These are phyloP conservation scores for Begonia loranthoides DNA, from an alignment of 306 rosid genomes.

Conservation along the genomic window DNA sequence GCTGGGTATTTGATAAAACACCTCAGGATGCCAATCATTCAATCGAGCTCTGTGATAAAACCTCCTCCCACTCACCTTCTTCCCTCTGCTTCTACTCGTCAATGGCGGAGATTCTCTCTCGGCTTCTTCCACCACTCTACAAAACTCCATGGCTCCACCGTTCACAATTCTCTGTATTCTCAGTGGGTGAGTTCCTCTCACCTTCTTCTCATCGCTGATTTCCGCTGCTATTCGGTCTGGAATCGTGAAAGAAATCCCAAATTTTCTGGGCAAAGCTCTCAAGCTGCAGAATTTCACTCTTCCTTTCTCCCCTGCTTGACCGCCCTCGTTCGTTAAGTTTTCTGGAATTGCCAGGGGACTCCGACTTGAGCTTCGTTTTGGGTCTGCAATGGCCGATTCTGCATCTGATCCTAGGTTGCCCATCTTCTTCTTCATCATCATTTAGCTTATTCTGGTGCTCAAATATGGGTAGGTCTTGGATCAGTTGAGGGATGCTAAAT, in stretches of 20 bases:
- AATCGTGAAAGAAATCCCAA: conserved; percentile 34
- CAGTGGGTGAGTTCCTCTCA: conserved; percentile 24
- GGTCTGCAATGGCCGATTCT: background rate
- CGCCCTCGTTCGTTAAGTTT: no score
- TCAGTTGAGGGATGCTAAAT: background rate
- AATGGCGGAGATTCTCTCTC: conserved; percentile 11
- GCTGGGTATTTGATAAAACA: conserved; percentile 7
- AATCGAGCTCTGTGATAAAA: conserved; percentile 23
- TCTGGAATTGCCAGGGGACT: no score
- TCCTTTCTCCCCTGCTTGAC: background rate
- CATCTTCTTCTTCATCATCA: background rate
- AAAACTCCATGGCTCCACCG: conserved; percentile 31
- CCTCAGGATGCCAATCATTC: conserved; percentile 33
- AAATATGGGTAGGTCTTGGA: background rate
- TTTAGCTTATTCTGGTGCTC: background rate
- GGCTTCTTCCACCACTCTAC: conserved; percentile 17
- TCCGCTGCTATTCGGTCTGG: conserved; percentile 28
- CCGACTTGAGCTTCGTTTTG: conserved; percentile 1
- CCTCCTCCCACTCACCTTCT: conserved; percentile 13
- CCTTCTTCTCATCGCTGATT: conserved; percentile 26
- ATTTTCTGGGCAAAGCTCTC: conserved; percentile 16
- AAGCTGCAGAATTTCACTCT: background rate
- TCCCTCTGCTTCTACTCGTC: conserved; percentile 2
- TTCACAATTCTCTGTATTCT: conserved; percentile 31
- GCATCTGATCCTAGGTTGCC: background rate